Conservation (phyloP, 2,329 filamentous ascomycete genomes). For the Trichoderma sp. region DNA sequence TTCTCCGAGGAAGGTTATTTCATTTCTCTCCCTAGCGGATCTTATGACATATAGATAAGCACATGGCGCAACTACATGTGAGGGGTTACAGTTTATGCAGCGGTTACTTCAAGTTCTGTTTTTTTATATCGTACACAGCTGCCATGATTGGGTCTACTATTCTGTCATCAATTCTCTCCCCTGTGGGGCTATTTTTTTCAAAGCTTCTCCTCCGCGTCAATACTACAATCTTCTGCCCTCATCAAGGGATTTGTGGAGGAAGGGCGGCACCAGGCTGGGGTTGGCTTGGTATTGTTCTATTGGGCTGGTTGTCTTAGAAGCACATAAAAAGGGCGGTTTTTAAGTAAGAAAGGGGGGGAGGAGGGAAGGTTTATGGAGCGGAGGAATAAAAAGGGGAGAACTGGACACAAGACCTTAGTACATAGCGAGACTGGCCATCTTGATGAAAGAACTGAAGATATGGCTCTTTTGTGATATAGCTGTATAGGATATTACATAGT, state of each 20-base stretch:
- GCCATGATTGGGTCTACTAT: constrained; percentile 15
- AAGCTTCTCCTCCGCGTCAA: not conserved
- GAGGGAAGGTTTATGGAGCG: not conserved
- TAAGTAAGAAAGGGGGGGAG: not conserved
- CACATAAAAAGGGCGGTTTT: not conserved
- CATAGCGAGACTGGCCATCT: constrained; percentile 13
- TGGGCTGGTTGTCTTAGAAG: not conserved
- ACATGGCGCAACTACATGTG: constrained; percentile 15
- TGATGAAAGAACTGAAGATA: not conserved
- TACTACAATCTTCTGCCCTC: not conserved
- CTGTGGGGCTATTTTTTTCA: not conserved
- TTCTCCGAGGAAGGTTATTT: constrained; percentile 17
- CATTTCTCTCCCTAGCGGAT: constrained; percentile 17
- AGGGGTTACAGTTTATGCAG: constrained; percentile 29
- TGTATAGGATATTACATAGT: constrained; percentile 30
- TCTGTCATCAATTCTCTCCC: not conserved
- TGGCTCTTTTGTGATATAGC: constrained; percentile 24
- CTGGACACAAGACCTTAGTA: not conserved
- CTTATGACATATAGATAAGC: constrained; percentile 17
- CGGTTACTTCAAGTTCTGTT: constrained; percentile 23
- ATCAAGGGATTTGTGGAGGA: not conserved
- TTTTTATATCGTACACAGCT: not conserved
- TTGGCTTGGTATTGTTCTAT: not conserved
- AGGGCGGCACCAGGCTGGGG: not conserved
- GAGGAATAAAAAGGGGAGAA: not conserved